Percentiles rank a stretch among this genome's conserved stretches.
Evolutionary conservation across 495 filamentous ascomycete species (phyloP).

Genomic region (Ramalina peruviana): DNA sequence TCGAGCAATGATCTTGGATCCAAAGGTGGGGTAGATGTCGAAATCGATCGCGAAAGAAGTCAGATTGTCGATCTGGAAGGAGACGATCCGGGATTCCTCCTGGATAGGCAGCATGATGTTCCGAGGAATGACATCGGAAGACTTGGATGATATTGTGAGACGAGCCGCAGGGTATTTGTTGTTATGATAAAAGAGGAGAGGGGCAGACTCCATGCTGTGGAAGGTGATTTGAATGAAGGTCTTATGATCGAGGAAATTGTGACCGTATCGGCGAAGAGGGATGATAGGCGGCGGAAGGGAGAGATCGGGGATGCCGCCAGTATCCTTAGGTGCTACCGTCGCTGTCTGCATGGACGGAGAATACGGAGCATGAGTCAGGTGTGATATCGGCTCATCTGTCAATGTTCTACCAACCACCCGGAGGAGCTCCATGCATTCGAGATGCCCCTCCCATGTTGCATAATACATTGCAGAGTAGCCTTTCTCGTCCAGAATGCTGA

Average conservation of each 20-base stretch:
- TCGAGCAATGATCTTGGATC: slow-evolving; percentile 91
- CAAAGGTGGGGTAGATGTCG: slow-evolving; percentile 94
- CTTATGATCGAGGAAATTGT: slow-evolving; percentile 96
- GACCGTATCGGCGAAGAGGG: slow-evolving; percentile 82
- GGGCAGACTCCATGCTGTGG: slow-evolving; percentile 50
- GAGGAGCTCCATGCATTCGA: slow-evolving; percentile 85
- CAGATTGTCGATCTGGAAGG: slow-evolving; percentile 89
- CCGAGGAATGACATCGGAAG: slow-evolving; percentile 88
- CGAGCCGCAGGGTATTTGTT: slow-evolving; percentile 91
- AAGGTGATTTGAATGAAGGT: slow-evolving; percentile 87
- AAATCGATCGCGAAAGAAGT: slow-evolving; percentile 91
- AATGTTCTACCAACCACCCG: slow-evolving; percentile 33
- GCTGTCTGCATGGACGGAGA: slow-evolving; percentile 34
- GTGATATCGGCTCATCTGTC: slow-evolving; percentile 10
- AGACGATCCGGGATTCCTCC: slow-evolving; percentile 81
- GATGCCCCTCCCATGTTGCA: slow-evolving; percentile 93
- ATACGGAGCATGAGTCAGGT: slow-evolving; percentile 5
- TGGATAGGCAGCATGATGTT: slow-evolving; percentile 92
- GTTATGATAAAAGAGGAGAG: slow-evolving; percentile 83
- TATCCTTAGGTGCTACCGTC: slow-evolving; percentile 54
- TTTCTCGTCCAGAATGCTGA: slow-evolving; percentile 76
- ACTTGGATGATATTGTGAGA: slow-evolving; percentile 89
- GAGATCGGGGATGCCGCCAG: slow-evolving; percentile 81
- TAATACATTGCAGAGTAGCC: slow-evolving; percentile 92
- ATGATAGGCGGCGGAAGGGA: slow-evolving; percentile 92